Evolutionary conservation across 2,329 filamentous ascomycete species (phyloP).

Genomic region (Zasmidium angulare): DNA sequence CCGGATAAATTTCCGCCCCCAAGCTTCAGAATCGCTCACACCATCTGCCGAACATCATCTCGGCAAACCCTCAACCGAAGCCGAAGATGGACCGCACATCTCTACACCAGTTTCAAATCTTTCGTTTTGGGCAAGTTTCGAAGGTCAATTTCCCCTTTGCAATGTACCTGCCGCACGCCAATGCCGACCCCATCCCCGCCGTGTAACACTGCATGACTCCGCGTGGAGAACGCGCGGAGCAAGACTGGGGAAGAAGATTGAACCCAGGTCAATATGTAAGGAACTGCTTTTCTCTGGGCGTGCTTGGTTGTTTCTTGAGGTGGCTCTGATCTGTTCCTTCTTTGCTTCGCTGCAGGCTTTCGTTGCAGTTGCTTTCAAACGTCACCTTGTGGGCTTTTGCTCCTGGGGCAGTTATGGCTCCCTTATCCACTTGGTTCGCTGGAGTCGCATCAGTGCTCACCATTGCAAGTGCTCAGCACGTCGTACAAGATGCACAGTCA

Average conservation of each 20-base stretch:
- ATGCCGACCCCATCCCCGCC: neutral
- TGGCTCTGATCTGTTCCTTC: neutral
- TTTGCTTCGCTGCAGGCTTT: neutral
- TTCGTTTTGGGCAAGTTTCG: neutral
- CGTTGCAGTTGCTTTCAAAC: neutral
- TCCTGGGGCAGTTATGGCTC: neutral
- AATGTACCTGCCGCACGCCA: neutral
- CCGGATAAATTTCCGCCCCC: too few species aligned
- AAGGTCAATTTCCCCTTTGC: neutral
- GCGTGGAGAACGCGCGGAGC: neutral
- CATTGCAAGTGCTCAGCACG: constrained; percentile 6
- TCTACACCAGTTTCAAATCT: neutral
- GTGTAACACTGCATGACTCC: neutral
- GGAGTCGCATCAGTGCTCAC: neutral
- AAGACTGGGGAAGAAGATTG: neutral
- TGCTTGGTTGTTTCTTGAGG: neutral
- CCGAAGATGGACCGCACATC: neutral
- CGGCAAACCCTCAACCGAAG: neutral
- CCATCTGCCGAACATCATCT: neutral
- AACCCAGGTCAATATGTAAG: neutral
- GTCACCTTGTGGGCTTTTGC: neutral
- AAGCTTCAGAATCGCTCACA: neutral
- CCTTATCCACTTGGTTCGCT: neutral
- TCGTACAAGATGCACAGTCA: constrained; percentile 14
- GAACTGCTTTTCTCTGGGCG: neutral